Percentiles rank a stretch among this genome's conserved stretches.
Conservation (phyloP, 1,139 yeast species). For the Suhomyces yuchorum region DNA sequence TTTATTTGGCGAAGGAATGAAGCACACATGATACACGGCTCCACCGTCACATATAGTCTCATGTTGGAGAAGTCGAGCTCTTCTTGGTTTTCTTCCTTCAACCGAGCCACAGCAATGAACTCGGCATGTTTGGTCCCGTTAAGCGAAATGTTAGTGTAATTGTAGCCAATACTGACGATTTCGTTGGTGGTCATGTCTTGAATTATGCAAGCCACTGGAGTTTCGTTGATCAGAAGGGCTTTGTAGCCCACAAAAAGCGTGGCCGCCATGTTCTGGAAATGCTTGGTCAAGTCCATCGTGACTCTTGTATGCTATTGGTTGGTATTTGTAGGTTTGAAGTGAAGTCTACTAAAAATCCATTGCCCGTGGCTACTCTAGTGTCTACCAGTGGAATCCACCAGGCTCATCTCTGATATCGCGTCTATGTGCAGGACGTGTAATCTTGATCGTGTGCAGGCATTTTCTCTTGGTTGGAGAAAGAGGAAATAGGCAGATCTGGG, state of each 20-base stretch:
- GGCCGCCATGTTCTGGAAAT: conserved; percentile 40
- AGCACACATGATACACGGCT: conserved; percentile 99
- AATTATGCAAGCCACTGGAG: conserved; percentile 71
- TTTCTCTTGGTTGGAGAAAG: too few relatives aligned
- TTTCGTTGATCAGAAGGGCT: conserved; percentile 58
- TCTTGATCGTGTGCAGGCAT: too few relatives aligned
- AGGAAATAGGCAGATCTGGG: too few relatives aligned
- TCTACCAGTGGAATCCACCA: too few relatives aligned
- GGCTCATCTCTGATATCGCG: neutral
- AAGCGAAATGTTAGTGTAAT: conserved; percentile 83
- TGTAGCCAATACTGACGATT: conserved; percentile 78
- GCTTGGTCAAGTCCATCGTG: conserved; percentile 26
- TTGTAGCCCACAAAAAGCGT: conserved; percentile 45
- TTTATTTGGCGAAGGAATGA: conserved; percentile 83
- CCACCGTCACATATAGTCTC: conserved; percentile 88
- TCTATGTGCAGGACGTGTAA: neutral
- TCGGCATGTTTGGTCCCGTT: conserved; percentile 93
- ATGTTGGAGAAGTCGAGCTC: conserved; percentile 55
- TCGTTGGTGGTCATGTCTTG: conserved; percentile 48
- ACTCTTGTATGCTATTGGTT: neutral
- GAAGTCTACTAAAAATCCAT: neutral
- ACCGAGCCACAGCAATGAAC: conserved; percentile 55
- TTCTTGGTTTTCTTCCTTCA: conserved; percentile 5
- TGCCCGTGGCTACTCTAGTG: neutral
- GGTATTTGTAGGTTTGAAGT: neutral